A percentile compares a stretch with the other conserved stretches of the same genome.
These are phyloP conservation scores for Ceriops zippeliana DNA, from an alignment of 345 rosid species.

Conservation along the genomic window DNA sequence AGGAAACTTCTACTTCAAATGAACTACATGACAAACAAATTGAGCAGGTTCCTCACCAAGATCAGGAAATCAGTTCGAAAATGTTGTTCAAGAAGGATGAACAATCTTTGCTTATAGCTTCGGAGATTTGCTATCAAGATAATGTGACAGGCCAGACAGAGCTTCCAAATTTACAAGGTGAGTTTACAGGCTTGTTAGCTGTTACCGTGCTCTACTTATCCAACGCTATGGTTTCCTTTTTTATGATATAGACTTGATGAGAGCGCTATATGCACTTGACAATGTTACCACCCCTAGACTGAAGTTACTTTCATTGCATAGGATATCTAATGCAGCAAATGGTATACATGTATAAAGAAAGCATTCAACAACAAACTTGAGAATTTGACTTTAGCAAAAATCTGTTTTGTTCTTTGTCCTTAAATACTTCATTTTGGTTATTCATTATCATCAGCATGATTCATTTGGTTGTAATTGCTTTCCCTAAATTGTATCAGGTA, in stretches of 20 bases:
- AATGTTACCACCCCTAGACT: background rate
- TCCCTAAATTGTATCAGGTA: slow-evolving; percentile 24
- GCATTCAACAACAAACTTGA: background rate
- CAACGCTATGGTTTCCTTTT: background rate
- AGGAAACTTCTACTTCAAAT: slow-evolving; percentile 14
- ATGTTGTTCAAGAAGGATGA: slow-evolving; percentile 12
- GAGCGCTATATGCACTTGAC: background rate
- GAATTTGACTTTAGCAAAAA: background rate
- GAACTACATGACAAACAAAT: slow-evolving; percentile 16
- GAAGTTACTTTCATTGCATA: background rate
- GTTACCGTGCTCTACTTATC: background rate
- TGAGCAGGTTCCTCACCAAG: slow-evolving; percentile 12
- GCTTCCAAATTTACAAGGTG: slow-evolving; percentile 30
- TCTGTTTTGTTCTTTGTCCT: background rate
- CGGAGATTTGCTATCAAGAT: slow-evolving; percentile 16
- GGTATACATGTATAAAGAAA: background rate
- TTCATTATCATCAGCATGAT: background rate
- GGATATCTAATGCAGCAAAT: background rate
- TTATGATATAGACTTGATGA: background rate
- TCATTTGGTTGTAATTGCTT: slow-evolving; percentile 5
- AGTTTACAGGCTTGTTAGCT: background rate
- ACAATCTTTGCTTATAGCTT: slow-evolving; percentile 28
- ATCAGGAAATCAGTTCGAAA: slow-evolving; percentile 29
- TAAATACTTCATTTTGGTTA: background rate
- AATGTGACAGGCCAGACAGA: slow-evolving; percentile 2